Evolutionary conservation across 495 filamentous ascomycete genomes (phyloP).

Genomic region (Daldinia grandis): DNA sequence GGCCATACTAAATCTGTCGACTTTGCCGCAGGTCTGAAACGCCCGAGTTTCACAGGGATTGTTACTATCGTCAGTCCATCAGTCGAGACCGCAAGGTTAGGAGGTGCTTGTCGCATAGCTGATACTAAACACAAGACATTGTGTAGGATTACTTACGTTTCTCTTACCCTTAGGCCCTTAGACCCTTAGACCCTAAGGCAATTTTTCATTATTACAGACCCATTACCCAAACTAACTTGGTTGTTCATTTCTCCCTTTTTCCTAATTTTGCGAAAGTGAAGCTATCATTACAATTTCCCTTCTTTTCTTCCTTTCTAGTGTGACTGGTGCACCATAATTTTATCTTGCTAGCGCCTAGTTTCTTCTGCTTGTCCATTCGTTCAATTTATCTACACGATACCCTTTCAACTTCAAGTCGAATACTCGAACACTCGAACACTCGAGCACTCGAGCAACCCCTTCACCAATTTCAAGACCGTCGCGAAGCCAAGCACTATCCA

Average conservation of each 20-base stretch:
- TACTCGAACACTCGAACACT: slow-evolving; percentile 9
- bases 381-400: slow-evolving; percentile 20
- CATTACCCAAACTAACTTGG: slow-evolving; percentile 6
- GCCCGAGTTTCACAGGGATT: slow-evolving; percentile 44
- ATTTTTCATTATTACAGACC: slow-evolving; percentile 17
- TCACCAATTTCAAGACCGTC: not conserved
- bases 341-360: slow-evolving; percentile 26
- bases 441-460: not conserved
- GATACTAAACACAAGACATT: slow-evolving; percentile 25
- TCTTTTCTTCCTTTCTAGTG: slow-evolving; percentile 25
- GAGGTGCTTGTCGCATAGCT: slow-evolving; percentile 26
- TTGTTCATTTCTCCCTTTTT: slow-evolving; percentile 22
- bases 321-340: slow-evolving; percentile 48
- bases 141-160: slow-evolving; percentile 36
- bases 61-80: slow-evolving; percentile 38
- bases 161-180: slow-evolving; percentile 6
- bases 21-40: slow-evolving; percentile 56
- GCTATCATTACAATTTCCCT: slow-evolving; percentile 34
- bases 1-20: slow-evolving; percentile 44
- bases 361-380: slow-evolving; percentile 24
- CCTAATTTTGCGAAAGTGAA: slow-evolving; percentile 38
- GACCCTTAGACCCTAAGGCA: no score
- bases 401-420: slow-evolving; percentile 26
- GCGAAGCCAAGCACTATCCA: slow-evolving; percentile 13
- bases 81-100: slow-evolving; percentile 20